Evolutionary conservation across 345 rosid genomes (phyloP), one percentile per base, ranked within the genome.

Genomic region (Triadica sebifera): DNA sequence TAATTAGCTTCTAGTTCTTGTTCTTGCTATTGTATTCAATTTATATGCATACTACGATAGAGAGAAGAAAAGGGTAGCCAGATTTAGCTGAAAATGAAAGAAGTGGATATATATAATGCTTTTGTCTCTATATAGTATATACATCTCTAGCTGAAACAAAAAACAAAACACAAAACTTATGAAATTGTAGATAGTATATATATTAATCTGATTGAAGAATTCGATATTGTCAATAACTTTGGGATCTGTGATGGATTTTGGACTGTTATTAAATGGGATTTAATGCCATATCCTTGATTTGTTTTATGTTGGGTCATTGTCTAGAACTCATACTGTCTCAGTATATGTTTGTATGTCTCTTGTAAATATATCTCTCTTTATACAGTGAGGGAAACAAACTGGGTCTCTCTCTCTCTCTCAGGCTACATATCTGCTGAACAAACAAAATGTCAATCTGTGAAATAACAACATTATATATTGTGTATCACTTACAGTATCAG

Each of bases 221-320:
- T 24, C 8, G 62, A 58, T n/a, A 2, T 24, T 58, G 5, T 79
- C 69, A 67, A 79, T 79, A 50, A 65, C 85, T 76, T 86, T 67
- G 88, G 90, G 86, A 87, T 85, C 87, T 77, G 90, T 77, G 79
- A 80, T 70, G 74, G 64, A 69, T 72, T 79, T 80, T 74, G 74
- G 77, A 75, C 69, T 60, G 72, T 71, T 78, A 70, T 61, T 70
- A 52, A 75, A 75, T 59, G 64, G 51, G 62, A 59, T 6, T 67
- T 62, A 69, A 69, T 50, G 80, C 69, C 73, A 70, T 73, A 79
- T 81, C 72, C 80, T 83, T 83, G 84, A 83, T 85, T 81, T 83
- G 83, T 81, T 81, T 80, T 78, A 78, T 80, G 83, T 80, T 72
- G n/a, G 77, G 83, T 78, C 87, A 73, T 77, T 78, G 58, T 82